These are phyloP conservation scores for Trametes punicea DNA, from an alignment of 768 basidiomycete genomes.

Conservation along the genomic window DNA sequence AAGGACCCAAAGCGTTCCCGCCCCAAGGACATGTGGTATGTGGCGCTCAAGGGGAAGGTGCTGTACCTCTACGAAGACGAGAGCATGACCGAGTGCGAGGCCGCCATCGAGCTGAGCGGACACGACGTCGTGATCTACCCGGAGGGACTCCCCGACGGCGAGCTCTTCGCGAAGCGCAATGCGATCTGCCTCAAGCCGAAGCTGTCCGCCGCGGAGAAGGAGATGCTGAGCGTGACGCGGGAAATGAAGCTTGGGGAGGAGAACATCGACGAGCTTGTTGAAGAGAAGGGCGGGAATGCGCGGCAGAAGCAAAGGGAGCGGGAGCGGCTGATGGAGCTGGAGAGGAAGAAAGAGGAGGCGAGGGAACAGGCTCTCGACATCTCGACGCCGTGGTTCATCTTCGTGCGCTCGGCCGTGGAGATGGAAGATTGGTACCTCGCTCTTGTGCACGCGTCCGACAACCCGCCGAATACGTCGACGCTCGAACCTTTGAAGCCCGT, in stretches of 20 bases:
- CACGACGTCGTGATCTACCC: constrained; percentile 78
- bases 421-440: constrained; percentile 98
- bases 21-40: constrained; percentile 92
- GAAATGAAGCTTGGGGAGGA: constrained; percentile 43
- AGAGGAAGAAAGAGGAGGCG: constrained; percentile 34
- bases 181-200: constrained; percentile 76
- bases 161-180: constrained; percentile 88
- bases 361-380: constrained; percentile 49
- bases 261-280: constrained; percentile 32
- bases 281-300: constrained; percentile 41
- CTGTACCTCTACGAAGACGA: constrained; percentile 95
- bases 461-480: constrained; percentile 59
- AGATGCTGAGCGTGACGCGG: constrained; percentile 48
- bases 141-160: constrained; percentile 75
- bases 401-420: constrained; percentile 80
- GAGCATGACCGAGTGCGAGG: constrained; percentile 84
- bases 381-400: constrained; percentile 87
- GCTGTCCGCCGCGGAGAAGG: constrained; percentile 30
- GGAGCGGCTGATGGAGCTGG: constrained; percentile 33
- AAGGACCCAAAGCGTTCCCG: constrained; percentile 80
- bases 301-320: constrained; percentile 42
- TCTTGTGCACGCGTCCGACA: constrained; percentile 68
- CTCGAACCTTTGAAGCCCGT: constrained; percentile 59
- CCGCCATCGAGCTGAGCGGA: constrained; percentile 79
- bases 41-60: constrained; percentile 86